phyloP scores from a whole-genome alignment of 805 yeast genomes.

The Candida tallmaniae region DNA sequence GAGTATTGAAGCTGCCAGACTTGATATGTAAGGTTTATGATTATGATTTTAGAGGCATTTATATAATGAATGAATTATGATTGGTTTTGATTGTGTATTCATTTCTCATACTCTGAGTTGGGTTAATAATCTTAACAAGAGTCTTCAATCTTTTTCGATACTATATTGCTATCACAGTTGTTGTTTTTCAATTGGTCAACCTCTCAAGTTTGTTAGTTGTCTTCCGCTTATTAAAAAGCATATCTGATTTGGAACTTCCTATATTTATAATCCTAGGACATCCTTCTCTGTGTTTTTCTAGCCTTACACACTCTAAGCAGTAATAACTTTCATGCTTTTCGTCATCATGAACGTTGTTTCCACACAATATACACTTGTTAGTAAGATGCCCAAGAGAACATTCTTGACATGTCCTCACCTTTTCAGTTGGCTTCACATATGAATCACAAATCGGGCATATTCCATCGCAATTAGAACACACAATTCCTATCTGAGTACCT shows the following conservation, averaged over 20 bases:
- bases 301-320: constrained; percentile 77
- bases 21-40: constrained; percentile 3
- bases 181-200: constrained; percentile 2
- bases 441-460: constrained; percentile 90
- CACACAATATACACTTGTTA: constrained; percentile 76
- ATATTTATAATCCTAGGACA: constrained; percentile 82
- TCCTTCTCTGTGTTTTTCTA: constrained; percentile 84
- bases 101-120: too few species aligned
- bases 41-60: background rate
- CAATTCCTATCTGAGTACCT: constrained; percentile 63
- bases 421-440: constrained; percentile 61
- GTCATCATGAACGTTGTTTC: constrained; percentile 53
- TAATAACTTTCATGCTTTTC: constrained; percentile 55
- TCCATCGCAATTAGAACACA: constrained; percentile 88
- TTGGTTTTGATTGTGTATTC: too few species aligned
- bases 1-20: constrained; percentile 23
- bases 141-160: background rate
- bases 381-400: constrained; percentile 71
- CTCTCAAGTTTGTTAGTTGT: constrained; percentile 7
- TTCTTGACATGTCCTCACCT: constrained; percentile 75
- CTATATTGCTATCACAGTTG: background rate
- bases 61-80: background rate
- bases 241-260: constrained; percentile 71
- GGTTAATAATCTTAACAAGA: too few species aligned
- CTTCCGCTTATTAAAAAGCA: constrained; percentile 54